Evolutionary conservation across 83 land plant species (phyloP).

Genomic region (Diphasiastrum complanatum): DNA sequence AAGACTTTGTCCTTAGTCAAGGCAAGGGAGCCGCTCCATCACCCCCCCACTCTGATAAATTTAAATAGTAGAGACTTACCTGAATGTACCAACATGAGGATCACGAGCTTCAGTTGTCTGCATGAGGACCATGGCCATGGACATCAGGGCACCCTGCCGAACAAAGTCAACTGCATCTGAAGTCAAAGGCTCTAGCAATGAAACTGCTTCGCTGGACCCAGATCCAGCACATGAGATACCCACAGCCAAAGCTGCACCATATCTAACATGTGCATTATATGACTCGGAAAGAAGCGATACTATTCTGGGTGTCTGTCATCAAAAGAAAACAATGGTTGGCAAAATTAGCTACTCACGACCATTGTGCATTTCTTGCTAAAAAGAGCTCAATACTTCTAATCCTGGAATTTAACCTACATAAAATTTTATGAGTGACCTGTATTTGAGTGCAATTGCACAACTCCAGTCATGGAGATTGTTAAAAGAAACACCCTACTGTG

Average conservation of each 20-base stretch:
- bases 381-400: too few relatives aligned
- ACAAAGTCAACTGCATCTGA: constrained; percentile 99
- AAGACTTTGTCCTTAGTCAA: not conserved
- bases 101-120: constrained; percentile 89
- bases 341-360: not conserved
- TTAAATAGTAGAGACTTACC: constrained; percentile 24
- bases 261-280: constrained; percentile 93
- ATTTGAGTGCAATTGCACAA: too few relatives aligned
- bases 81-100: constrained; percentile 81
- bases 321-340: not conserved
- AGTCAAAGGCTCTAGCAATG: constrained; percentile 88
- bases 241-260: constrained; percentile 95
- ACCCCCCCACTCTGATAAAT: not conserved
- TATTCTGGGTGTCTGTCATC: constrained; percentile 81
- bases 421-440: too few relatives aligned
- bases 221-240: constrained; percentile 99
- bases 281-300: constrained; percentile 92
- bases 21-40: not conserved
- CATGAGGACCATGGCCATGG: constrained; percentile 98
- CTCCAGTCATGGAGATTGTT: not conserved
- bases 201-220: constrained; percentile 85
- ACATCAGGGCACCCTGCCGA: constrained; percentile 97
- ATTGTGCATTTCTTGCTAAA: too few relatives aligned
- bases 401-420: not conserved
- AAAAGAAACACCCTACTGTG: not conserved